phyloP scores from a whole-genome alignment of 2,329 filamentous ascomycete species.

The Penicillium sp. region DNA sequence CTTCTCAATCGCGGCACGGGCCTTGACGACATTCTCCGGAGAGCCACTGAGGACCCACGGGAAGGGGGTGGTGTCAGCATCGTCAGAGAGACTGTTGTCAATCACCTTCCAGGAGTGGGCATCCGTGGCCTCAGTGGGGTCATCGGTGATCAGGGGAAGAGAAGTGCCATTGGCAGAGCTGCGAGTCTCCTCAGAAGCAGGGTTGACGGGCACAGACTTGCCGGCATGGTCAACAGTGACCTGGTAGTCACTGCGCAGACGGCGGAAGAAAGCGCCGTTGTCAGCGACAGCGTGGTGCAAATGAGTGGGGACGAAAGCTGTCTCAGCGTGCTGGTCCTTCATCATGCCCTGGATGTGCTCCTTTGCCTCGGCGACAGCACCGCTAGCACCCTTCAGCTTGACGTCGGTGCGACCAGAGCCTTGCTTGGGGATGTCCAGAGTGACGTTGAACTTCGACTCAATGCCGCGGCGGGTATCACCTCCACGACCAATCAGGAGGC shows the following conservation, averaged over 20 bases:
- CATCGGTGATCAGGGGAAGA: slow-evolving; percentile 94
- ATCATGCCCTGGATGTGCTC: slow-evolving; percentile 73
- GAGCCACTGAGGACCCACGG: slow-evolving; percentile 87
- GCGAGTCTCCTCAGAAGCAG: slow-evolving; percentile 51
- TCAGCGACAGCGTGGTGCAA: slow-evolving; percentile 80
- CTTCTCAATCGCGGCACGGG: slow-evolving; percentile 70
- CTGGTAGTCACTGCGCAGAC: slow-evolving; percentile 78
- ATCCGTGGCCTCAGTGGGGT: slow-evolving; percentile 63
- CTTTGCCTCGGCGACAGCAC: slow-evolving; percentile 81
- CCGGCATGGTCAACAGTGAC: slow-evolving; percentile 92
- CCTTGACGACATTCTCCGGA: slow-evolving; percentile 77
- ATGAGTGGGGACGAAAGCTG: slow-evolving; percentile 76
- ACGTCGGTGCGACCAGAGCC: slow-evolving; percentile 80
- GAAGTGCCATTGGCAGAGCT: slow-evolving; percentile 56
- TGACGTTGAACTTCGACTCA: slow-evolving; percentile 81
- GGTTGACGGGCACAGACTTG: slow-evolving; percentile 71
- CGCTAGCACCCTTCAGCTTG: slow-evolving; percentile 77
- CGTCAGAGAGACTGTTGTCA: slow-evolving; percentile 44
- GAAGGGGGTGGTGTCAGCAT: slow-evolving; percentile 41
- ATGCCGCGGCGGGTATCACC: slow-evolving; percentile 83
- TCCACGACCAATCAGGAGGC: slow-evolving; percentile 85
- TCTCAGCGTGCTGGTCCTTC: slow-evolving; percentile 86
- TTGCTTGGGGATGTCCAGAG: slow-evolving; percentile 88
- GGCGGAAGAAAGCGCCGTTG: slow-evolving; percentile 91
- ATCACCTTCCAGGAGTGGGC: slow-evolving; percentile 83